These are phyloP conservation scores for Suhomyces sp. DNA, from an alignment of 805 yeast genomes.

Conservation along the genomic window DNA sequence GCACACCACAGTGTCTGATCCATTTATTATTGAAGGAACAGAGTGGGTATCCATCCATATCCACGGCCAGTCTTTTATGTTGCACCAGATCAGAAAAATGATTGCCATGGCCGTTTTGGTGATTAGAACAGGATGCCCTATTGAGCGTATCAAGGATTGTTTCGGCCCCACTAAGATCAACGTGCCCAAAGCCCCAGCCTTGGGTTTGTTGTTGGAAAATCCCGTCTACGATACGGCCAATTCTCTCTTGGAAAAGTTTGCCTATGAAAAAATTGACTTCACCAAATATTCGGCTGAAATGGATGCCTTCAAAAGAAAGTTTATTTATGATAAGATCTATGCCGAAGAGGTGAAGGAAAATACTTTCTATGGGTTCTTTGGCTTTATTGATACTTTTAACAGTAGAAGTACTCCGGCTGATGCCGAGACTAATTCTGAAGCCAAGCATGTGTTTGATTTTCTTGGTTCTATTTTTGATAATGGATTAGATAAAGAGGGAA, in stretches of 20 bases:
- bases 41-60: slow-evolving; percentile 96
- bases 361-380: slow-evolving; percentile 85
- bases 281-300: slow-evolving; percentile 63
- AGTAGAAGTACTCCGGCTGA: slow-evolving; percentile 28
- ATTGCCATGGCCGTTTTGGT: slow-evolving; percentile 89
- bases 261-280: slow-evolving; percentile 74
- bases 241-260: slow-evolving; percentile 63
- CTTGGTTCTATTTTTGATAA: slow-evolving; percentile 45
- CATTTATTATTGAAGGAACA: slow-evolving; percentile 87
- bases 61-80: slow-evolving; percentile 97
- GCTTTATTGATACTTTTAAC: slow-evolving; percentile 77
- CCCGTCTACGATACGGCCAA: slow-evolving; percentile 92
- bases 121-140: slow-evolving; percentile 83
- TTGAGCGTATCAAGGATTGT: slow-evolving; percentile 70
- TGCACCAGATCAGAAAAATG: slow-evolving; percentile 97
- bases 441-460: slow-evolving; percentile 61
- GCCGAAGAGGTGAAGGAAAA: slow-evolving; percentile 86
- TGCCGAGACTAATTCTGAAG: slow-evolving; percentile 35
- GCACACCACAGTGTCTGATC: slow-evolving; percentile 73
- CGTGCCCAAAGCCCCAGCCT: slow-evolving; percentile 96
- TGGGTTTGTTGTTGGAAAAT: slow-evolving; percentile 84
- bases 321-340: slow-evolving; percentile 89
- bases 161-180: slow-evolving; percentile 73
- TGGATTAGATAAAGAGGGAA: slow-evolving; percentile 21
- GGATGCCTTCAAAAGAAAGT: slow-evolving; percentile 81